Percentiles rank a stretch among this genome's conserved stretches.
These are phyloP conservation scores for Moricandia moricandioides DNA, from an alignment of 345 rosid genomes.

Conservation along the genomic window DNA sequence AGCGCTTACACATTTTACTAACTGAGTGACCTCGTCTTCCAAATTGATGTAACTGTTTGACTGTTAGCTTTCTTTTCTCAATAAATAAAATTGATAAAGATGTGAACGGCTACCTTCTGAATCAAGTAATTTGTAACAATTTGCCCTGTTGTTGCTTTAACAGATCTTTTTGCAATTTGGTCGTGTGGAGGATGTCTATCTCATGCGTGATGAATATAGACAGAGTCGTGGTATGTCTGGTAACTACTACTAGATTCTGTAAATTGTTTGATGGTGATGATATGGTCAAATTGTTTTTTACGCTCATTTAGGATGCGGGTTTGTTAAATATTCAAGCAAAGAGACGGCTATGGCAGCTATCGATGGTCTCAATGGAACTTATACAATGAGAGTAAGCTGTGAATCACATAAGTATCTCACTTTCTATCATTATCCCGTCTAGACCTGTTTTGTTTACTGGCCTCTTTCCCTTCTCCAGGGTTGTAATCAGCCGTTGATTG, in stretches of 20 bases:
- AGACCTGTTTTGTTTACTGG: slow-evolving; percentile 19
- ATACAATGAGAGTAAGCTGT: slow-evolving; percentile 81
- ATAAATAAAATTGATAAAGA: slow-evolving; percentile 4
- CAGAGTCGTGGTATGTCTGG: slow-evolving; percentile 86
- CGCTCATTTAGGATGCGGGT: slow-evolving; percentile 86
- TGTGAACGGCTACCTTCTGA: neutral
- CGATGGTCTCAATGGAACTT: slow-evolving; percentile 77
- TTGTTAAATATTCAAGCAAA: slow-evolving; percentile 85
- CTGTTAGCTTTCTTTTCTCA: slow-evolving; percentile 2
- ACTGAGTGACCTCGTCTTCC: no score
- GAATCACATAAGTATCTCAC: slow-evolving; percentile 19
- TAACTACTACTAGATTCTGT: slow-evolving; percentile 4
- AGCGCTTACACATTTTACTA: neutral
- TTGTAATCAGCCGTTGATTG: slow-evolving; percentile 94
- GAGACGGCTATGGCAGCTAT: slow-evolving; percentile 92
- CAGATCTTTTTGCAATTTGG: slow-evolving; percentile 88
- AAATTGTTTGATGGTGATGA: slow-evolving; percentile 1
- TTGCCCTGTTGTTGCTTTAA: slow-evolving; percentile 16
- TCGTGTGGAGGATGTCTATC: slow-evolving; percentile 96
- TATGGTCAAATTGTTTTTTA: slow-evolving; percentile 19
- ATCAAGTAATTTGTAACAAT: neutral
- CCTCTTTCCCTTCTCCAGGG: slow-evolving; percentile 51
- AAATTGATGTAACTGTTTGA: neutral
- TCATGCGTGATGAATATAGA: slow-evolving; percentile 95
- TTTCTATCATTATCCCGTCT: neutral